phyloP scores from a whole-genome alignment of 2,329 filamentous ascomycete species.

The Pseudocercospora vitis region DNA sequence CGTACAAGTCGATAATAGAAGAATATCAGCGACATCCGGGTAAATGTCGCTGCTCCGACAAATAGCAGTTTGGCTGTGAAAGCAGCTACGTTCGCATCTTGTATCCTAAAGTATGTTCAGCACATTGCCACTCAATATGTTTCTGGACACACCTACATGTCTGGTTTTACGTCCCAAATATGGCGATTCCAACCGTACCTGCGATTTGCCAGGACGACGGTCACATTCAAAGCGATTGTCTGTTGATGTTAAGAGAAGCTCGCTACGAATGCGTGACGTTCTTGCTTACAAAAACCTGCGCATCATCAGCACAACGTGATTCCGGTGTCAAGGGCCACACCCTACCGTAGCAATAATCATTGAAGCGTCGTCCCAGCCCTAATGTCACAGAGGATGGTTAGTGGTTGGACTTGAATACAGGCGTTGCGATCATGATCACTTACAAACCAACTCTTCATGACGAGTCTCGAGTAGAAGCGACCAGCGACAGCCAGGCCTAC shows the following conservation, averaged over 20 bases:
- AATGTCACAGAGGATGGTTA: no score
- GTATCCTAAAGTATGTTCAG: slow-evolving; percentile 19
- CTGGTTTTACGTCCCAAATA: slow-evolving; percentile 43
- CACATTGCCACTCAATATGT: background rate
- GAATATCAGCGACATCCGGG: slow-evolving; percentile 46
- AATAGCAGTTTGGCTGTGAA: slow-evolving; percentile 47
- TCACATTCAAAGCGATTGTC: slow-evolving; percentile 40
- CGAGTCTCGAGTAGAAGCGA: slow-evolving; percentile 43
- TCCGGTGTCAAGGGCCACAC: no score
- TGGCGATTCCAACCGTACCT: slow-evolving; percentile 47
- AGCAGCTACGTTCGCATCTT: slow-evolving; percentile 41
- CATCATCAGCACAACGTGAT: background rate
- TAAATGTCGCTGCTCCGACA: slow-evolving; percentile 45
- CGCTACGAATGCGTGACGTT: no score
- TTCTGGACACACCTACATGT: background rate
- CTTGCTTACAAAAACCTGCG: slow-evolving; percentile 16
- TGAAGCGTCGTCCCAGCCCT: slow-evolving; percentile 45
- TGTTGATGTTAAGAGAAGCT: background rate
- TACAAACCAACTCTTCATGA: slow-evolving; percentile 46
- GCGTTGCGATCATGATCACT: no score
- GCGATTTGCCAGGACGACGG: slow-evolving; percentile 46
- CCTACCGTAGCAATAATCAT: slow-evolving; percentile 44
- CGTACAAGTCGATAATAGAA: slow-evolving; percentile 49
- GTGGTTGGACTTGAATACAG: no score
- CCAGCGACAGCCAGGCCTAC: slow-evolving; percentile 40